phyloP scores from a whole-genome alignment of 176 grass and related monocot genomes.

The Eleusine indica region DNA sequence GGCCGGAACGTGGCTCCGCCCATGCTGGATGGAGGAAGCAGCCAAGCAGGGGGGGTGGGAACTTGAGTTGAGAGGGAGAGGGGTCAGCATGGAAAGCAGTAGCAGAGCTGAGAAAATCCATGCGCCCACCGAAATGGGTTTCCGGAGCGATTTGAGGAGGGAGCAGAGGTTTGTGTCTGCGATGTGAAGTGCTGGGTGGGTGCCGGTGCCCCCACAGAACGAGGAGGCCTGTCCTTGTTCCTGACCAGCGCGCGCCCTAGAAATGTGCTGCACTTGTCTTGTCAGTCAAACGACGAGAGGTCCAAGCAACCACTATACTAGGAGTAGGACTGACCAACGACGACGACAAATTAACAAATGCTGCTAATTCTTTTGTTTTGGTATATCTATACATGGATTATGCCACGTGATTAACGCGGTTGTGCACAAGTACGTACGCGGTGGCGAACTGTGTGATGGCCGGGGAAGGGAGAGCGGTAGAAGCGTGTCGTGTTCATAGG shows the following conservation, averaged over 20 bases:
- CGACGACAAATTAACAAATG: not conserved
- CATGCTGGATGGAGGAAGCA: not conserved
- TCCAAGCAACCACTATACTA: not conserved
- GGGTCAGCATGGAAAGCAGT: too few relatives aligned
- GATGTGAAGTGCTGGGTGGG: not conserved
- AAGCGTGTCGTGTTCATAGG: not conserved
- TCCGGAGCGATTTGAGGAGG: constrained; percentile 46
- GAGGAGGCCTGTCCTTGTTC: constrained; percentile 40
- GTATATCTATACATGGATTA: not conserved
- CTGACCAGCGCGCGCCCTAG: not conserved
- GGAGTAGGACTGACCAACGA: not conserved
- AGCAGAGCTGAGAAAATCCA: constrained; percentile 31
- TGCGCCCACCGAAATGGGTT: constrained; percentile 11
- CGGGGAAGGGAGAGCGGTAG: too few relatives aligned
- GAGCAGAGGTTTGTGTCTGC: constrained; percentile 48
- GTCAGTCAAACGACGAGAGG: constrained; percentile 36
- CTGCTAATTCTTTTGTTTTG: not conserved
- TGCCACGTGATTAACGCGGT: not conserved
- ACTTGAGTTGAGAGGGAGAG: not conserved
- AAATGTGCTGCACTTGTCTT: constrained; percentile 53
- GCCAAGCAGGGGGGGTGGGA: not conserved
- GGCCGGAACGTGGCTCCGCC: too few relatives aligned
- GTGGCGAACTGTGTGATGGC: not conserved
- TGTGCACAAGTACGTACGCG: too few relatives aligned
- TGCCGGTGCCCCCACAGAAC: constrained; percentile 37